Percentiles rank a stretch among this genome's conserved stretches.
Evolutionary conservation across 2,329 filamentous ascomycete species (phyloP).

Genomic region (Triangularia verruculosa): DNA sequence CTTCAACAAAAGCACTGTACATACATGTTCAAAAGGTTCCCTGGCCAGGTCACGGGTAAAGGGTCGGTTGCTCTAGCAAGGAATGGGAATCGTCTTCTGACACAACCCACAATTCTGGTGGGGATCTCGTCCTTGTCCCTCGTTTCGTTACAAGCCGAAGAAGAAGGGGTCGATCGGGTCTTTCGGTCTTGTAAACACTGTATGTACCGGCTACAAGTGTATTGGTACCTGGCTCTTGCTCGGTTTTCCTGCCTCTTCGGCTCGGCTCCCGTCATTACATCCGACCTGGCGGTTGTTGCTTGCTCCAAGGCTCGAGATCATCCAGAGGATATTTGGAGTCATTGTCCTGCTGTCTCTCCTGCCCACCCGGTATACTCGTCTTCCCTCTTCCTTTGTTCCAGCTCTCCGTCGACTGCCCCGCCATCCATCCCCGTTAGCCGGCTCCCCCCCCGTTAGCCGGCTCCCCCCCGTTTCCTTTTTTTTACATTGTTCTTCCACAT

Average conservation of each 20-base stretch:
- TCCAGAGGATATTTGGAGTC: slow-evolving; percentile 19
- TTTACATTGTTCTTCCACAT: slow-evolving; percentile 3
- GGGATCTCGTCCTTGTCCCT: slow-evolving; percentile 9
- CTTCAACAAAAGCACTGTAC: background rate
- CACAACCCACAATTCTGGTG: slow-evolving; percentile 11
- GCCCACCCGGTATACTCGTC: slow-evolving; percentile 1
- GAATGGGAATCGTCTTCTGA: background rate
- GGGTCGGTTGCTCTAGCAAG: background rate
- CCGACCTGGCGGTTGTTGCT: slow-evolving; percentile 2
- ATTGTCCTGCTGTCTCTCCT: background rate
- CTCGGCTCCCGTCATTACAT: slow-evolving; percentile 17
- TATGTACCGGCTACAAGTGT: slow-evolving; percentile 1
- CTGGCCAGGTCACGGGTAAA: background rate
- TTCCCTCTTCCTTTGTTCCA: slow-evolving; percentile 8
- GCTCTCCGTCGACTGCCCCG: slow-evolving; percentile 14
- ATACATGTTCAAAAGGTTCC: background rate
- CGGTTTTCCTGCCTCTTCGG: slow-evolving; percentile 15
- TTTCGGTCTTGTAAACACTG: background rate
- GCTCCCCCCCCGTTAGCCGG: background rate
- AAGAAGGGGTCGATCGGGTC: background rate
- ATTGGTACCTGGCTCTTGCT: background rate
- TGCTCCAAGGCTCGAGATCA: background rate
- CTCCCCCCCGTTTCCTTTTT: background rate
- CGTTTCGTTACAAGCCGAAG: slow-evolving; percentile 11
- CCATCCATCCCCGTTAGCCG: background rate